Percentiles rank a stretch among this genome's conserved stretches.
Conservation (phyloP, 2,329 filamentous ascomycete species). For the Pestalotiopsis sp. region DNA sequence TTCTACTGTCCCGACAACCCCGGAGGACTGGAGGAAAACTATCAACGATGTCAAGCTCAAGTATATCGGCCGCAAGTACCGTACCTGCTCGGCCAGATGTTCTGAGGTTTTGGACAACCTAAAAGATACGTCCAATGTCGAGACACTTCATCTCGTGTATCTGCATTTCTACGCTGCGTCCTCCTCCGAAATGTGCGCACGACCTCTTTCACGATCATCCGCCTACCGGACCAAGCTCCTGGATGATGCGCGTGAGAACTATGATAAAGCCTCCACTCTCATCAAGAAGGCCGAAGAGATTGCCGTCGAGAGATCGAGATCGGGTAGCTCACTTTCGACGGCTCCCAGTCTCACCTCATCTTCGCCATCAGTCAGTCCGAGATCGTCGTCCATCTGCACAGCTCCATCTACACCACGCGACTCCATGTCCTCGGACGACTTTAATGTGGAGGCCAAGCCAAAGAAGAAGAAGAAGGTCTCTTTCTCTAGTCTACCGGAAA, state of each 20-base stretch:
- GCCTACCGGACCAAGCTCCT: slow-evolving; percentile 48
- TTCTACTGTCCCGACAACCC: slow-evolving; percentile 40
- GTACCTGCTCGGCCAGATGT: slow-evolving; percentile 53
- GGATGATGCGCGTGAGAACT: slow-evolving; percentile 52
- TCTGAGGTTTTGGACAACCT: slow-evolving; percentile 51
- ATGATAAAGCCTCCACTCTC: slow-evolving; percentile 47
- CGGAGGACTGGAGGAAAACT: slow-evolving; percentile 50
- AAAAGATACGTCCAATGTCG: slow-evolving; percentile 42
- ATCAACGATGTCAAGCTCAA: slow-evolving; percentile 55
- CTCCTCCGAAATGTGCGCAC: slow-evolving; percentile 58
- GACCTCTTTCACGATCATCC: slow-evolving; percentile 45
- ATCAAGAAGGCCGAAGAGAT: slow-evolving; percentile 47
- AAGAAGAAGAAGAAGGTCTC: slow-evolving; percentile 43
- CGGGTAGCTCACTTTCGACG: slow-evolving; percentile 35
- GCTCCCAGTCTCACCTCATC: slow-evolving; percentile 46
- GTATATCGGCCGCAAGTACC: slow-evolving; percentile 50
- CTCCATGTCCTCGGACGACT: slow-evolving; percentile 30
- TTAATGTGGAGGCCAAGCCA: slow-evolving; percentile 11
- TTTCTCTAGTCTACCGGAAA: slow-evolving; percentile 36
- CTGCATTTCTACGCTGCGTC: slow-evolving; percentile 63
- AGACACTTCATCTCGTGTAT: slow-evolving; percentile 57
- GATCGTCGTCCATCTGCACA: slow-evolving; percentile 40
- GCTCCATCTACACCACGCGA: slow-evolving; percentile 45
- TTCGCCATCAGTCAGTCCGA: slow-evolving; percentile 45
- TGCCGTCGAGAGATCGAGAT: slow-evolving; percentile 34